These are phyloP conservation scores for Schizopora paradoxa DNA, from an alignment of 1,284 basidiomycete species.

Conservation along the genomic window DNA sequence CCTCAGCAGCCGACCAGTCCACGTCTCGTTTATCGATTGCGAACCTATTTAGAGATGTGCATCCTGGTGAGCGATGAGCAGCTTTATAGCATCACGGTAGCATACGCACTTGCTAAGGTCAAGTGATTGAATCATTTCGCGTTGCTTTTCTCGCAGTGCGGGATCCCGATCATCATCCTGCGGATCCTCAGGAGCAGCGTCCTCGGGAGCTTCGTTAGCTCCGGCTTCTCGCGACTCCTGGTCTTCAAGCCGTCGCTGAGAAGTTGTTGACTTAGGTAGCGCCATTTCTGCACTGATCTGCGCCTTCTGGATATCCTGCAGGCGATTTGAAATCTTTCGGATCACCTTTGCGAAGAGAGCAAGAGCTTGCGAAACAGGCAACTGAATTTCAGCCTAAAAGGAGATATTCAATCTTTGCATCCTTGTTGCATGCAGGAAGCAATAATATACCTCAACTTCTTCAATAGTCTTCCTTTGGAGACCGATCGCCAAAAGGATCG, in stretches of 20 bases:
- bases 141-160: constrained; percentile 61
- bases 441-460: constrained; percentile 67
- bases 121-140: constrained; percentile 79
- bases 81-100: constrained; percentile 4
- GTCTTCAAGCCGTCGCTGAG: no score
- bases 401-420: constrained; percentile 5
- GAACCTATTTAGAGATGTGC: constrained; percentile 46
- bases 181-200: constrained; percentile 33
- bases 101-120: constrained; percentile 77
- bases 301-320: constrained; percentile 79
- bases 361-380: constrained; percentile 84
- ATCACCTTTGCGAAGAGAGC: constrained; percentile 92
- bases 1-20: constrained; percentile 73
- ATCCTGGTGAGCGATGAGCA: constrained; percentile 22
- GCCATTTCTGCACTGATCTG: constrained; percentile 61
- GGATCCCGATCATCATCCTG: constrained; percentile 41
- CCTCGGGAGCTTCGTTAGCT: constrained; percentile 16
- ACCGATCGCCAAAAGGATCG: constrained; percentile 86
- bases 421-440: background rate
- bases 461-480: constrained; percentile 90
- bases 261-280: background rate
- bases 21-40: constrained; percentile 66
- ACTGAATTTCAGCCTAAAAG: constrained; percentile 64
- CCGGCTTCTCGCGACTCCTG: constrained; percentile 21
- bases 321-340: constrained; percentile 75